Evolutionary conservation across 106 monocot species (phyloP).

Genomic region (Apostasia shenzhenica): DNA sequence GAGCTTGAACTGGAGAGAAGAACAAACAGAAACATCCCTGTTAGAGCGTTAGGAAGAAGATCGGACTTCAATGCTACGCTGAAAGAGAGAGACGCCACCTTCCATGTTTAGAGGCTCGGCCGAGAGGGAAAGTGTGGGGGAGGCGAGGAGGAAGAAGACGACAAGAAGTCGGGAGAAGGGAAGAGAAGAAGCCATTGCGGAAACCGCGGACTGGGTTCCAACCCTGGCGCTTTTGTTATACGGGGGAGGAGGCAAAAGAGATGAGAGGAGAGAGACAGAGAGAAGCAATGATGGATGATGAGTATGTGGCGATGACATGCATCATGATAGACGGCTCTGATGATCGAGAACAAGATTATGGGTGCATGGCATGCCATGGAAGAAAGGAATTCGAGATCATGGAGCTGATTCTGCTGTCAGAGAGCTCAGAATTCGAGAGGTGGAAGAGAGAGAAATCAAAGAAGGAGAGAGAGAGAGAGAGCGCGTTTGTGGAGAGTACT

Average conservation of each 20-base stretch:
- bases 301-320: not conserved
- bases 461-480: slow-evolving; percentile 11
- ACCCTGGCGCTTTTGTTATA: slow-evolving; percentile 2
- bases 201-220: not conserved
- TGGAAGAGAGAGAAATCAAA: not conserved
- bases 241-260: slow-evolving; percentile 4
- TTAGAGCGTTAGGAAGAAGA: not conserved
- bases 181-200: slow-evolving; percentile 25
- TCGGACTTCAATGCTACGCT: not conserved
- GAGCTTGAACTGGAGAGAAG: slow-evolving; percentile 42
- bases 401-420: slow-evolving; percentile 35
- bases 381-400: slow-evolving; percentile 18
- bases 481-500: not conserved
- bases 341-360: slow-evolving; percentile 8
- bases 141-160: slow-evolving; percentile 22
- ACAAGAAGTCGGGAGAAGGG: slow-evolving; percentile 2
- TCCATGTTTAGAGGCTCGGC: slow-evolving; percentile 58
- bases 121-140: slow-evolving; percentile 17
- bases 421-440: slow-evolving; percentile 2
- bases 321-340: slow-evolving; percentile 12
- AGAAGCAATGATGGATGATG: slow-evolving; percentile 14
- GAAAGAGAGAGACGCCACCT: slow-evolving; percentile 21
- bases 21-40: slow-evolving; percentile 2
- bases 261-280: slow-evolving; percentile 2
- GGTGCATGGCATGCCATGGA: slow-evolving; percentile 8